Conservation (phyloP, 1,284 basidiomycete species). For the Volvariella surrecta region DNA sequence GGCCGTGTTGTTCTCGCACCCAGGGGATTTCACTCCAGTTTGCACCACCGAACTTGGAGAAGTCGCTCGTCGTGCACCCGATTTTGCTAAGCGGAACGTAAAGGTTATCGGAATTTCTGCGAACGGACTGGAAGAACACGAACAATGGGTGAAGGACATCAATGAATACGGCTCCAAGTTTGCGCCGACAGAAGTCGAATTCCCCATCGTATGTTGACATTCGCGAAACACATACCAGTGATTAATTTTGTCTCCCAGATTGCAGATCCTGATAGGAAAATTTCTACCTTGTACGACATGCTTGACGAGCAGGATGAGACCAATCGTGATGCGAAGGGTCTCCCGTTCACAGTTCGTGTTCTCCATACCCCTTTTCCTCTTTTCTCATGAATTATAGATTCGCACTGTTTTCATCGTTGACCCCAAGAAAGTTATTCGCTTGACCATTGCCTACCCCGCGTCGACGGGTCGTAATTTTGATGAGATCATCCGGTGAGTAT, state of each 20-base stretch:
- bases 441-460: conserved; percentile 88
- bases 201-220: conserved; percentile 72
- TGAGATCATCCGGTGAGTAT: conserved; percentile 74
- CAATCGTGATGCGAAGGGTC: conserved; percentile 89
- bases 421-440: conserved; percentile 85
- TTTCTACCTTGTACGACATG: conserved; percentile 90
- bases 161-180: conserved; percentile 67
- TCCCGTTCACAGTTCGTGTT: conserved; percentile 64
- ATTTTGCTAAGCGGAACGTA: conserved; percentile 84
- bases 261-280: conserved; percentile 82
- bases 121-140: conserved; percentile 82
- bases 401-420: conserved; percentile 94
- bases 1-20: conserved; percentile 90
- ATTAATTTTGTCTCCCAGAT: conserved; percentile 44
- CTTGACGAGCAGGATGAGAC: conserved; percentile 92
- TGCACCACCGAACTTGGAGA: conserved; percentile 98
- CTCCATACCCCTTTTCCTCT: conserved; percentile 4
- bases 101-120: conserved; percentile 95
- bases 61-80: conserved; percentile 78
- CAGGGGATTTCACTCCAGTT: conserved; percentile 79
- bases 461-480: conserved; percentile 79
- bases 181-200: conserved; percentile 70
- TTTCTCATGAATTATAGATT: conserved; percentile 46
- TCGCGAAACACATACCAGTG: conserved; percentile 1
- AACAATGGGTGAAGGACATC: conserved; percentile 90